Base-by-base conservation (phyloP, 2,329 filamentous ascomycete species). In the Botrytis fabae region DNA sequence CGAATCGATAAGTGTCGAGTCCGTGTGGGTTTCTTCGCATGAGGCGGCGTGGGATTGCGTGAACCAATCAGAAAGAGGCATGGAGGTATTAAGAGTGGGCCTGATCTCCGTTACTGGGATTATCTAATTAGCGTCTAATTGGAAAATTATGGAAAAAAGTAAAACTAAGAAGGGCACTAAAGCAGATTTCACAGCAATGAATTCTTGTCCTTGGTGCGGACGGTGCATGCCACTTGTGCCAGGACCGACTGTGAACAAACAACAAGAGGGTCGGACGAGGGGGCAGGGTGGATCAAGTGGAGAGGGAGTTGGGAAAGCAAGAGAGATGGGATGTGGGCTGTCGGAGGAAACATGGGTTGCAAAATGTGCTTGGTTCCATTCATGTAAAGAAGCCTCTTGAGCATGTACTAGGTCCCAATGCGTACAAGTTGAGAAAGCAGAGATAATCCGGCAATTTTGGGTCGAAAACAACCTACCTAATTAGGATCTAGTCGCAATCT, bases 31-130 rank as follows among this genome's bases (percentile, higher is more conserved):
- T 61, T 61, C 61, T 59, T 72, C 62, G 62, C 60, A 32, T 72
- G 40, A 44, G 42, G 62, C 63, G 63, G 71, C 71, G 70, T 48
- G 70, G 32, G 63, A 69, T 72, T 68, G 51, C 8, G 32, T 61
- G 8, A 73, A 73, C 71, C 65, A 73, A 42, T 73, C 46, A 46
- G 66, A 66, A 25, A 73, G 48, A 54, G 46, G 57, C 42, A 73
- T 73, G 40, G 25, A 32, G 51, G 3, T 8, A 28, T 57, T 57
- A 57, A 57, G 38, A 28, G 4, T 69, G 62, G 60, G 8, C 12
- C 18, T 40, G 22, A 64, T 51, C n/a, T 64, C 40, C 40, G 40
- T 1, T 64, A 35, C 40, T 54, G 28, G 69, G 59, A 69, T 57
- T 42, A 25, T 32, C 65, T 32, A 44, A 59, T 68, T 68, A 68